These are phyloP conservation scores for Stephania yunnanensis DNA, from an alignment of 164 flowering plant genomes.

Conservation along the genomic window DNA sequence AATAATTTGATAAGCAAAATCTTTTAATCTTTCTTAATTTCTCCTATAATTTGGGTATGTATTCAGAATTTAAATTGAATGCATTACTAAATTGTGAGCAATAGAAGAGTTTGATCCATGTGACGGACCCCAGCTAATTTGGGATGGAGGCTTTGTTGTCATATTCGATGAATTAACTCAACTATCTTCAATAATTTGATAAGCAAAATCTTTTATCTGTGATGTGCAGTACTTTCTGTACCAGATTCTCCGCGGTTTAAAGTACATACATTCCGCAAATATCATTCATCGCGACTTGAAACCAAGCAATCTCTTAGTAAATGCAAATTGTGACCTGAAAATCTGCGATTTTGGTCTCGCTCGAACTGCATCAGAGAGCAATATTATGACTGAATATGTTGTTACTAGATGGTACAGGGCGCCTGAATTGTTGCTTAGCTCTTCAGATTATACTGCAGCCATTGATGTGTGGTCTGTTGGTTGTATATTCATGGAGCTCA, in stretches of 20 bases:
- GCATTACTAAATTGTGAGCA: too few species aligned
- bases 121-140: too few species aligned
- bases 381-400: constrained; percentile 92
- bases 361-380: constrained; percentile 66
- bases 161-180: not conserved
- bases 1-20: constrained; percentile 2
- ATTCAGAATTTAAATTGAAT: not conserved
- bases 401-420: constrained; percentile 99
- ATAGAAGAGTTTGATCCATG: too few species aligned
- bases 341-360: constrained; percentile 97
- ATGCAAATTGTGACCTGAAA: constrained; percentile 87
- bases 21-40: not conserved
- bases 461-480: constrained; percentile 99
- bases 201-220: constrained; percentile 5
- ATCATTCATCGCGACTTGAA: constrained; percentile 89
- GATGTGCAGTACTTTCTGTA: constrained; percentile 83
- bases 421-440: constrained; percentile 78
- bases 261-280: constrained; percentile 91
- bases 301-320: constrained; percentile 87
- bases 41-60: not conserved
- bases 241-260: constrained; percentile 88
- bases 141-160: not conserved
- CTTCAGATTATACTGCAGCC: constrained; percentile 88
- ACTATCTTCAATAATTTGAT: not conserved
- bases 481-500: constrained; percentile 90